Base-by-base conservation (phyloP, 2,329 filamentous ascomycete species). In the Fusarium neocosmosporiellum region DNA sequence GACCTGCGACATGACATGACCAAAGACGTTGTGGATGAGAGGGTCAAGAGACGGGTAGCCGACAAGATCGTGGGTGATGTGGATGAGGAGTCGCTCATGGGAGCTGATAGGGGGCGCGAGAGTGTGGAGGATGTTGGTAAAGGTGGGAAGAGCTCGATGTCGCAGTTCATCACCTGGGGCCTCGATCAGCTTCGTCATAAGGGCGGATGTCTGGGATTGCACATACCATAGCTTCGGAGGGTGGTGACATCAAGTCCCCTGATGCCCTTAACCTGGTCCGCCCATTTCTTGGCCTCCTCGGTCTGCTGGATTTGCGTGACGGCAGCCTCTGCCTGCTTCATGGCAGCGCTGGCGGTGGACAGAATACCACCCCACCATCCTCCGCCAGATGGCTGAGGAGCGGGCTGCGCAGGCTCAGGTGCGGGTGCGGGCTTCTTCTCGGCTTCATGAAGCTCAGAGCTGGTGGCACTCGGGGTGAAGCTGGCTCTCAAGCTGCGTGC, bases 1-100 rank as follows among this genome's bases (percentile, higher is more conserved):
- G 53, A 99, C 96, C 84, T 99, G 96, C n/a, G 95, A 90, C 96
- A 99, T 99, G 78, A 99, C 95, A 61, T 95, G 92, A 63, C 93
- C 93, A 85, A 99, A 99, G 72, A 96, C 95, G 66, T 89, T 89
- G 83, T 98, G 94, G 77, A 98, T 94, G 63, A 98, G 89, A 20
- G 96, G 95, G 80, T 98, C 96, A 76, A 99, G 90, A 20, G 94
- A 96, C 4, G 96, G 96, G 81, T 99, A 99, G 75, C 94, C 94
- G 75, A 95, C 91, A 48, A 99, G 90, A 82, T 98, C 96, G 85
- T 99, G 96, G 10, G 96, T 98, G 72, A 96, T 97, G 85, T 99
- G 96, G 78, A 99, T 98, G 78, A 97, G 93, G 9, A 99, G 92
- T 58, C 96, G 94, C 84, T 99, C 96, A 84, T 99, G 96, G 10